Evolutionary conservation across 306 rosid genomes (phyloP), one percentile per base, ranked within the genome.

Genomic region (Leucaena leucocephala): DNA sequence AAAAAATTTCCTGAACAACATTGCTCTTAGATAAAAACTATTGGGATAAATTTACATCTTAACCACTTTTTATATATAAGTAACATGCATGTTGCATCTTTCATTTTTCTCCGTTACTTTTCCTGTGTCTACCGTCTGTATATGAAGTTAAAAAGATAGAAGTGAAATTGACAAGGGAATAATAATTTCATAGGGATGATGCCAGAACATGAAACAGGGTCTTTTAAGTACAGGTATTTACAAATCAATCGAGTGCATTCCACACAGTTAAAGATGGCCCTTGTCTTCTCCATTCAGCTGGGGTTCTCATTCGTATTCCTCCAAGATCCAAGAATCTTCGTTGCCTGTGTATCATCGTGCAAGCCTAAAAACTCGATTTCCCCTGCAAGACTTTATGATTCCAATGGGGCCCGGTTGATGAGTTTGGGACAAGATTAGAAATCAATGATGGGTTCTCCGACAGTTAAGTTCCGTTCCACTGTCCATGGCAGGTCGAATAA

Each of bases 391-490:
- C 73, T 4, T 46, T 35, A 27, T 27, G 14, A 8, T 34, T 4
- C 7, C 15, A 48, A 34, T 9, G 74, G 57, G 57, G 74, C 48
- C 59, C 68, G 62, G 76, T 71, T 71, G 80, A 68, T 73, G 81
- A 71, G 19, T 71, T 59, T 27, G 12, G 68, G 21, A 65, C 71
- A 65, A 38, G 42, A 8, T 84, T 86, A 87, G 86, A 91, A 91
- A 78, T 91, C 93, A 39, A 89, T 91, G 5, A 91, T 89, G 19
- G 93, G 97, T 66, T 91, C 93, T 52, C 97, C 97, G 12, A 91
- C 54, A 2, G 79, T 89, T 75, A 91, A 82, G 81, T 91, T 91
- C 36, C 97, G 83, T 85, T 89, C 90, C 78, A 91, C 85, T 0
- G 90, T 87, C 97, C 93, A 91, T 2, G 97, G 93, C 34, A 91